Conservation (phyloP, 1,284 basidiomycete genomes). For the Puccinia horiana region DNA sequence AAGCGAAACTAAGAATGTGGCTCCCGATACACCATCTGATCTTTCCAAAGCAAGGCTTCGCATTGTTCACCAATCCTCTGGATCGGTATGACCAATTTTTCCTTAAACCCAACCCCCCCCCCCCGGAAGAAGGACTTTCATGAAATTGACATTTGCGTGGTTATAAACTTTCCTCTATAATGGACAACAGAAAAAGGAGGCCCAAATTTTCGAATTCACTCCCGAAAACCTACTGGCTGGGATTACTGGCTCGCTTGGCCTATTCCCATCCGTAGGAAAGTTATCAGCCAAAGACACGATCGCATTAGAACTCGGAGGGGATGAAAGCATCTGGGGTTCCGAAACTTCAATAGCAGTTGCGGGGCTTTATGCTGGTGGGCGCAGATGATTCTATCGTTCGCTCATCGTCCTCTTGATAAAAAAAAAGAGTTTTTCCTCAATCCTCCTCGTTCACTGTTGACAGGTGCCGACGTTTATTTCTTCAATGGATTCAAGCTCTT, state of each 20-base stretch:
- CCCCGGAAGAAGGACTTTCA: neutral
- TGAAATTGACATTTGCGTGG: neutral
- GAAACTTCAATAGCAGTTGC: neutral
- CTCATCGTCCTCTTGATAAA: neutral
- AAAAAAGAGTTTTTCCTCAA: neutral
- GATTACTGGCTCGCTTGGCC: conserved; percentile 21
- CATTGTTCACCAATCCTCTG: neutral
- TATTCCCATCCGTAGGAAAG: conserved; percentile 17
- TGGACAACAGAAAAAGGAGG: neutral
- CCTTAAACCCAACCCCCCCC: neutral
- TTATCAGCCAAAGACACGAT: conserved; percentile 17
- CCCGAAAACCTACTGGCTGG: conserved; percentile 37
- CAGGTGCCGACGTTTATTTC: conserved; percentile 34
- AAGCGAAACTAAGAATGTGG: neutral
- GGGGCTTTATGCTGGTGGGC: conserved; percentile 28
- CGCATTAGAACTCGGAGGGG: neutral
- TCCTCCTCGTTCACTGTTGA: neutral
- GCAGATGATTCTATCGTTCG: neutral
- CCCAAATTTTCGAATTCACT: neutral
- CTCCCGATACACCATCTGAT: neutral
- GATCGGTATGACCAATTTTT: neutral
- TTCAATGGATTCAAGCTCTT: conserved; percentile 31
- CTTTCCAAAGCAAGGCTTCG: neutral
- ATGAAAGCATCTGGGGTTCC: conserved; percentile 21
- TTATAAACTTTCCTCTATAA: neutral